phyloP scores from a whole-genome alignment of 495 filamentous ascomycete genomes.

The Stereocaulon alpinum region DNA sequence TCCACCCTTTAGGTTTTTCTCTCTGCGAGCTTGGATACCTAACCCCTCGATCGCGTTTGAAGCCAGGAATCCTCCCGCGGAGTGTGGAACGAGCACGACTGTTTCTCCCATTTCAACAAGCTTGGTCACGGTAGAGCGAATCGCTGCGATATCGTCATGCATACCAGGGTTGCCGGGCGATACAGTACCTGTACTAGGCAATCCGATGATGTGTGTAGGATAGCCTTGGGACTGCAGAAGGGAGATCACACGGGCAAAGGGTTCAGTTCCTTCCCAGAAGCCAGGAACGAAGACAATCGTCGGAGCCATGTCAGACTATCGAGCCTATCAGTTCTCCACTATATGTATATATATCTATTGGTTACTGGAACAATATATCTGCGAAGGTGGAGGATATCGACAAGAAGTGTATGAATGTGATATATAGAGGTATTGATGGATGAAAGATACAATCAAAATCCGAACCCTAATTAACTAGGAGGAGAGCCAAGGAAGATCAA shows the following conservation, averaged over 20 bases:
- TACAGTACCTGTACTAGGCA: constrained; percentile 21
- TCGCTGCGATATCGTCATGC: constrained; percentile 22
- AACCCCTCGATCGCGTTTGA: constrained; percentile 29
- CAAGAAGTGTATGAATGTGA: too few relatives aligned
- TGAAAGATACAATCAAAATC: too few relatives aligned
- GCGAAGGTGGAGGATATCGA: too few relatives aligned
- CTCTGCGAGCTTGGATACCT: neutral
- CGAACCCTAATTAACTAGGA: too few relatives aligned
- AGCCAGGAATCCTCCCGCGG: constrained; percentile 29
- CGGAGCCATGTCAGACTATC: constrained; percentile 16
- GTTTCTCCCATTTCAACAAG: constrained; percentile 18
- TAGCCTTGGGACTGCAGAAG: constrained; percentile 16
- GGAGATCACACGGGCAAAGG: constrained; percentile 20
- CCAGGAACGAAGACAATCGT: constrained; percentile 27
- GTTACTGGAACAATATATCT: neutral
- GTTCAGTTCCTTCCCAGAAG: constrained; percentile 26
- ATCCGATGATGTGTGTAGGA: constrained; percentile 8
- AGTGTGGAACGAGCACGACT: constrained; percentile 31
- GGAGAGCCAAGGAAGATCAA: too few relatives aligned
- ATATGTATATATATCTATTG: neutral
- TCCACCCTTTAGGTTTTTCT: constrained; percentile 12
- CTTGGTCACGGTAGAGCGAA: constrained; percentile 20
- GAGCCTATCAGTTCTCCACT: neutral
- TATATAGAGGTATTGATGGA: too few relatives aligned
- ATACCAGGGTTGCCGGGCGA: constrained; percentile 21